Conservation (phyloP, 23 red algal species). For the Gracilariopsis chorda region DNA sequence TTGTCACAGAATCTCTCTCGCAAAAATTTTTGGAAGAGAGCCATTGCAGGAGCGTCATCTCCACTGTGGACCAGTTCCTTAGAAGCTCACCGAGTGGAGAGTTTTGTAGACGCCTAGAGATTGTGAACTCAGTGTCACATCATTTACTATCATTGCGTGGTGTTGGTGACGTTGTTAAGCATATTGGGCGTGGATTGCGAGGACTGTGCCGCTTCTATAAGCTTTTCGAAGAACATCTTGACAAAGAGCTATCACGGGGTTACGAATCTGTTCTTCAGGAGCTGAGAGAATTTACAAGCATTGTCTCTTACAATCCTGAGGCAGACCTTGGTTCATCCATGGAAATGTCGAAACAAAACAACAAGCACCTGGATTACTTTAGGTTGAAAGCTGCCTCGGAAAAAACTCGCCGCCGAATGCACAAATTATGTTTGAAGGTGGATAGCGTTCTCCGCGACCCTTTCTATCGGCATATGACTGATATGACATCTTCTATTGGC, state of each 20-base stretch:
- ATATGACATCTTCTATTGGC: conserved; percentile 3
- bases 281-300: conserved; percentile 32
- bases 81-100: conserved; percentile 69
- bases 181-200: conserved; percentile 7
- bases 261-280: neutral
- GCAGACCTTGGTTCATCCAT: conserved; percentile 16
- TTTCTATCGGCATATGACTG: conserved; percentile 28
- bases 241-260: neutral
- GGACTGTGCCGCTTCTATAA: conserved; percentile 41
- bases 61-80: conserved; percentile 69
- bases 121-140: conserved; percentile 28
- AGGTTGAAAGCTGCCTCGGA: conserved; percentile 56
- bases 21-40: neutral
- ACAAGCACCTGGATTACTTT: conserved; percentile 69
- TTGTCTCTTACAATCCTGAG: conserved; percentile 13
- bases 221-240: neutral
- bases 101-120: conserved; percentile 46
- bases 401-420: conserved; percentile 51
- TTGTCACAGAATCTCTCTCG: conserved; percentile 6
- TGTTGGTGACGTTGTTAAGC: neutral
- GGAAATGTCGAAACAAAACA: conserved; percentile 15
- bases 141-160: conserved; percentile 25
- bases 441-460: conserved; percentile 52
- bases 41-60: neutral
- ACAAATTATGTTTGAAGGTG: conserved; percentile 65